Percentiles rank a stretch among this genome's conserved stretches.
Evolutionary conservation across 192 early-diverging fungal genomes (phyloP).

Genomic region (Backusella morwellensis): DNA sequence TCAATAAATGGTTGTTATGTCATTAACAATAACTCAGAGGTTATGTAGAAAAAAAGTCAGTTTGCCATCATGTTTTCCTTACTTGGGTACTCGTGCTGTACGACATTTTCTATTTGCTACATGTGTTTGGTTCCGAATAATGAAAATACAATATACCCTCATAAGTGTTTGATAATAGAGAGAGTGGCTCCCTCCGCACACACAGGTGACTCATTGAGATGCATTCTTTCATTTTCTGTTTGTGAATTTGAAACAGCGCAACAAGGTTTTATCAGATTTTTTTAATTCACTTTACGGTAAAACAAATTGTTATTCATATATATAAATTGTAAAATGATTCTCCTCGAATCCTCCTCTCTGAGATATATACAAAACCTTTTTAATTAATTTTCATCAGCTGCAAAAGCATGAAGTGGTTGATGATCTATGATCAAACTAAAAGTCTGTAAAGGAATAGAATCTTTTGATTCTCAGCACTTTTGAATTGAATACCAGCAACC

Average conservation of each 20-base stretch:
- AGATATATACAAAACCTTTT: too few species aligned
- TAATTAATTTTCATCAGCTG: not conserved
- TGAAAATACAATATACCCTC: not conserved
- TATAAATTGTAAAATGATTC: not conserved
- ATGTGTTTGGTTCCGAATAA: conserved; percentile 4
- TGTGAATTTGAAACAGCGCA: not conserved
- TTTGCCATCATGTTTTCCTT: not conserved
- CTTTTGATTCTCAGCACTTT: not conserved
- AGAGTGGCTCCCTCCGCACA: not conserved
- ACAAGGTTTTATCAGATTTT: not conserved
- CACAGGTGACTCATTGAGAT: not conserved
- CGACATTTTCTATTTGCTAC: not conserved
- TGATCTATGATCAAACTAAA: not conserved
- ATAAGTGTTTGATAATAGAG: not conserved
- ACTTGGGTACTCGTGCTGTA: not conserved
- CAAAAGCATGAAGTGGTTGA: not conserved
- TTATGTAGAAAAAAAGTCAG: not conserved
- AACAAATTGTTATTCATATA: not conserved
- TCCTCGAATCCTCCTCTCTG: not conserved
- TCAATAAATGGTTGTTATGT: not conserved
- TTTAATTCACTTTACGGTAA: not conserved
- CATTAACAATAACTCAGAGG: not conserved
- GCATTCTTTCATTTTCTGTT: not conserved
- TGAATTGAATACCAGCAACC: not conserved
- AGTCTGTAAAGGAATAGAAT: not conserved